Evolutionary conservation across 1,284 basidiomycete genomes (phyloP), one percentile per base, ranked within the genome.

Genomic region (Pseudozyma sp.): DNA sequence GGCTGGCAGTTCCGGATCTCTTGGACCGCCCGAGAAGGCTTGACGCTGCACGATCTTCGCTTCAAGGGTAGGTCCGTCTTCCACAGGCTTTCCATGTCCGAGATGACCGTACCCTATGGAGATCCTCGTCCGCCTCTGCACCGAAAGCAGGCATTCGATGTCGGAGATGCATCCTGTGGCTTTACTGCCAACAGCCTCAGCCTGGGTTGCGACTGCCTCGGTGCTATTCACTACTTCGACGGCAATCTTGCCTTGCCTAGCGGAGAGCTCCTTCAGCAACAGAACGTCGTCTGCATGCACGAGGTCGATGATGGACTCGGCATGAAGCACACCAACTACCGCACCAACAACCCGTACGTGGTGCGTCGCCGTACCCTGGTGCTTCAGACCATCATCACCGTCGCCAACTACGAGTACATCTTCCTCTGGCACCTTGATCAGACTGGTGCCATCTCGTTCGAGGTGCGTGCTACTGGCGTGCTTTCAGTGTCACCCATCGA

Each of bases 281-380:
- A 78, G 57, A 92, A 94, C 79, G 92, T 89, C 7, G 92, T 95
- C 50, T 96, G 94, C 85, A 94, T 94, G 73, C 94, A 95, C 78
- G 93, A 95, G 83, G 92, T 94, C 84, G 94, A 95, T 79, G 89
- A 89, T 17, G 92, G 92, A 46, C 73, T 86, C n/a, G 79, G 85
- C 16, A 86, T 85, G 85, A 87, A 86, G 78, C 81, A 83, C 79
- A 92, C 90, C 55, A 94, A 95, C 84, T 94, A 90, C 85, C 90
- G 93, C 59, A 88, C 90, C n/a, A 45, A 43, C 44, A 91, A 91
- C 34, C 92, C 90, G 0, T 89, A 91, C 61, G 90, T 91, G 7
- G 92, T 93, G 14, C 89, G 94, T 51, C 89, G 91, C 61, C 89
- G 94, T 68, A 88, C 92, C 55, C 88, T 96, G 30, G 91, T 94